phyloP scores from a whole-genome alignment of 176 grass and related monocot species.

The Chrysopogon serrulatus region DNA sequence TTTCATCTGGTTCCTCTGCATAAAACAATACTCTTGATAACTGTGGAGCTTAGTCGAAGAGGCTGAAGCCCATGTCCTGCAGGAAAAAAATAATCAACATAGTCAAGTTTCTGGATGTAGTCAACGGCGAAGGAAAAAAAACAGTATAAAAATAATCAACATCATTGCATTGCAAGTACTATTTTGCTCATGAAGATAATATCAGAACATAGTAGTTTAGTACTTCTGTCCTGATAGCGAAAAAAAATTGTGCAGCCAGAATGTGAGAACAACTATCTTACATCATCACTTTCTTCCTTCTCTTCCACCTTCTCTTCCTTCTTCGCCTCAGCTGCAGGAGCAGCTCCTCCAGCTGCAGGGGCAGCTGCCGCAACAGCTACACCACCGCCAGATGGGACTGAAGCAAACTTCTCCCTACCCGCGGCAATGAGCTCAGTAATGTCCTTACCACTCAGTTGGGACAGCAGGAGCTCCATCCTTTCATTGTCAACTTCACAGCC shows the following conservation, averaged over 20 bases:
- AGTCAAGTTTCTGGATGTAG: not conserved
- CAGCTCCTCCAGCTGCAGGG: conserved; percentile 2
- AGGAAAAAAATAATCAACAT: not conserved
- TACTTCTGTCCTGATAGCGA: not conserved
- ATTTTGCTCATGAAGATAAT: not conserved
- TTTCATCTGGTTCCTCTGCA: not conserved
- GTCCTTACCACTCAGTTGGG: conserved; percentile 46
- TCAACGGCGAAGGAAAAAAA: not conserved
- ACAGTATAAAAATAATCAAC: too few relatives aligned
- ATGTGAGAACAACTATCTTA: not conserved
- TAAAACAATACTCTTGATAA: not conserved
- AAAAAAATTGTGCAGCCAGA: not conserved
- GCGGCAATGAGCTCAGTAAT: conserved; percentile 52
- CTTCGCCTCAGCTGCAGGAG: conserved; percentile 40
- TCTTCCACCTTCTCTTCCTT: conserved; percentile 64
- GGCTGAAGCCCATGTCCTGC: conserved; percentile 57
- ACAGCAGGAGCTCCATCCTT: conserved; percentile 38
- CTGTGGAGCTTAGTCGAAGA: conserved; percentile 23
- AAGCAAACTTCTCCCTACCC: conserved; percentile 62
- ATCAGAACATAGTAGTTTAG: not conserved
- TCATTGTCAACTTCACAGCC: conserved; percentile 46
- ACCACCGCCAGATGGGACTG: conserved; percentile 36
- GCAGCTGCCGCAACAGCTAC: conserved; percentile 17
- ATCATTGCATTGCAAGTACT: not conserved
- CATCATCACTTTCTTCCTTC: conserved; percentile 67